These are phyloP conservation scores for Parafenestella ontariensis DNA, from an alignment of 2,329 filamentous ascomycete genomes.

Conservation along the genomic window DNA sequence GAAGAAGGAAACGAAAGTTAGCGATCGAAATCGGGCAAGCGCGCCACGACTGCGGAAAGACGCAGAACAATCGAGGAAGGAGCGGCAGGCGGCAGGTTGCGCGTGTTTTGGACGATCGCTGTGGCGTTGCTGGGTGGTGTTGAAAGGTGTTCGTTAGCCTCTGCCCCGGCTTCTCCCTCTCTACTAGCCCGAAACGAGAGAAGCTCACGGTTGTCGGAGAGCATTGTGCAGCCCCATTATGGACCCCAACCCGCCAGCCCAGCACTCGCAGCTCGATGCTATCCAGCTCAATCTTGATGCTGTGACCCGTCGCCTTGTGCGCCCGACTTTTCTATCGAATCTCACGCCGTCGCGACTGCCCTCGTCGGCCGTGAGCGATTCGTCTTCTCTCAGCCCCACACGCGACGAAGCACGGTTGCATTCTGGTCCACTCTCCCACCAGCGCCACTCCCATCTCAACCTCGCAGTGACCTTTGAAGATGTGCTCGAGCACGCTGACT, in stretches of 20 bases:
- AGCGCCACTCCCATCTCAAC: slow-evolving; percentile 43
- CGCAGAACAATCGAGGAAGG: slow-evolving; percentile 18
- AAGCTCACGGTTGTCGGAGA: slow-evolving; percentile 30
- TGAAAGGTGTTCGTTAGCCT: slow-evolving; percentile 38
- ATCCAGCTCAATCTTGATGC: slow-evolving; percentile 44
- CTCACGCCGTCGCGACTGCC: slow-evolving; percentile 48
- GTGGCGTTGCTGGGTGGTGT: slow-evolving; percentile 25
- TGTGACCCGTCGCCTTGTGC: slow-evolving; percentile 41
- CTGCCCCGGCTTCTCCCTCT: slow-evolving; percentile 20
- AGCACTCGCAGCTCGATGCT: slow-evolving; percentile 33
- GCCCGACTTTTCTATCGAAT: slow-evolving; percentile 43
- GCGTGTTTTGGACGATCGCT: slow-evolving; percentile 11
- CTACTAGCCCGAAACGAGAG: slow-evolving; percentile 42
- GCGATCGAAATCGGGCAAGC: slow-evolving; percentile 10
- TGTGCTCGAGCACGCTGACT: slow-evolving; percentile 42
- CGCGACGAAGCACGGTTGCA: slow-evolving; percentile 41
- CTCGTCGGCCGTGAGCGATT: slow-evolving; percentile 48
- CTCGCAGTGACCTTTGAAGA: slow-evolving; percentile 36
- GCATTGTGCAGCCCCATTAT: slow-evolving; percentile 39
- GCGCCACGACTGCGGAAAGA: slow-evolving; percentile 14
- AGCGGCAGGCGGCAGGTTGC: slow-evolving; percentile 19
- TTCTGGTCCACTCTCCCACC: slow-evolving; percentile 29
- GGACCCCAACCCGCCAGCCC: slow-evolving; percentile 31
- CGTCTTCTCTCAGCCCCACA: slow-evolving; percentile 46
- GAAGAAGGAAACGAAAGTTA: slow-evolving; percentile 8